Evolutionary conservation across 2,329 filamentous ascomycete genomes (phyloP).

Genomic region (Aspergillus japonicus): DNA sequence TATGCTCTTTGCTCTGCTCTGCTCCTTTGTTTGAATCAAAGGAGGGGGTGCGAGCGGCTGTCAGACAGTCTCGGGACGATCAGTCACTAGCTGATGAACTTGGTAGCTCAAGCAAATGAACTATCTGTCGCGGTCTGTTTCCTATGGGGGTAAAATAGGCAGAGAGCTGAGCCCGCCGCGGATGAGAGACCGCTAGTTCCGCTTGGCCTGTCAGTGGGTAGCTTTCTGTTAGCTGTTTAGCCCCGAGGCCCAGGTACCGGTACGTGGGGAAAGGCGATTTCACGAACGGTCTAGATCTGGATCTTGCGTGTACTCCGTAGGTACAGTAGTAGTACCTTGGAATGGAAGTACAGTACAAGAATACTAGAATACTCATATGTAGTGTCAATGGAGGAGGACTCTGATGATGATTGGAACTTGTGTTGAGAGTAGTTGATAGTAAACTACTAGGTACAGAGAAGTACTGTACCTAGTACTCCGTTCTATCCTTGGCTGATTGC

Average conservation of each 20-base stretch:
- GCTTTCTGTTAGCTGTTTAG: not conserved
- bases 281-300: no score
- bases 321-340: no score
- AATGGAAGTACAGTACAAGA: no score
- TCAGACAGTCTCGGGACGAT: constrained; percentile 5
- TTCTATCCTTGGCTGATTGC: not conserved
- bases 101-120: not conserved
- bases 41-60: not conserved
- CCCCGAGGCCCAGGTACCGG: not conserved
- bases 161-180: not conserved
- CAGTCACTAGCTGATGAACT: constrained; percentile 4
- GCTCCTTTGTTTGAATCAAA: not conserved
- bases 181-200: not conserved
- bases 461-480: no score
- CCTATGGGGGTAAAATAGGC: not conserved
- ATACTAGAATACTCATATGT: no score
- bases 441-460: no score
- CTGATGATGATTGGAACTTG: not conserved
- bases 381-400: not conserved
- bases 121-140: not conserved
- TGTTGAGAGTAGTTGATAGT: not conserved
- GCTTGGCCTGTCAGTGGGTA: not conserved
- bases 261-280: not conserved
- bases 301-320: no score
- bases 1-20: not conserved